Conservation (phyloP, 73 alveolate species). For the Halteria grandinella region DNA sequence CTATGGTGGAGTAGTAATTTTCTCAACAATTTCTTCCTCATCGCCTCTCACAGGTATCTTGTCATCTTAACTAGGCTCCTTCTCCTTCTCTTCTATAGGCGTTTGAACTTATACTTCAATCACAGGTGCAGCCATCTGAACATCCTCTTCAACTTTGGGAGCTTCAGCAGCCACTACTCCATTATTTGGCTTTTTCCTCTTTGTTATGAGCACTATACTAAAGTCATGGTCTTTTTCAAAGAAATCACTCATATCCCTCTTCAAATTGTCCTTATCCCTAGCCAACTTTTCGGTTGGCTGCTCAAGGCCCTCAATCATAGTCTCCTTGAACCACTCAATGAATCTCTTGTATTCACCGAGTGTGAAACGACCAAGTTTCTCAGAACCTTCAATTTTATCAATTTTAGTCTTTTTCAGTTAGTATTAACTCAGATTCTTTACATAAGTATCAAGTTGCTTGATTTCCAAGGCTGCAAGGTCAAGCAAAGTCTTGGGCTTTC, state of each 20-base stretch:
- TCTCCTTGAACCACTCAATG: constrained; percentile 14
- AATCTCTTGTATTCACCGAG: constrained; percentile 16
- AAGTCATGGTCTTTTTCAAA: constrained; percentile 9
- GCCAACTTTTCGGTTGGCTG: background rate
- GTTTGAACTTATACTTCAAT: too few relatives aligned
- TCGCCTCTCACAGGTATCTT: too few relatives aligned
- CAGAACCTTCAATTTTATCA: background rate
- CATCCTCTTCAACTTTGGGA: too few relatives aligned
- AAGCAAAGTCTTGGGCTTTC: constrained; percentile 15
- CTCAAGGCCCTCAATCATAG: background rate
- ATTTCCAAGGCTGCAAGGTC: constrained; percentile 21
- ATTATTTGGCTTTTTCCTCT: background rate
- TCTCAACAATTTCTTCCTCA: too few relatives aligned
- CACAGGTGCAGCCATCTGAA: too few relatives aligned
- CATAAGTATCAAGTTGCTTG: background rate
- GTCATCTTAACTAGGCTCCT: too few relatives aligned
- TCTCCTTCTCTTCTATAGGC: too few relatives aligned
- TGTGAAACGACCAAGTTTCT: background rate
- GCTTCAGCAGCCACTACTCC: too few relatives aligned
- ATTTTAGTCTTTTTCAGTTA: background rate
- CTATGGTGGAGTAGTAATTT: too few relatives aligned
- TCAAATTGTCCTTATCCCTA: background rate
- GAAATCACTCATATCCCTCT: constrained; percentile 9
- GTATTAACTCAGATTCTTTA: background rate
- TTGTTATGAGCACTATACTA: background rate